A percentile compares a stretch with the other conserved stretches of the same genome.
phyloP scores from a whole-genome alignment of 2,329 filamentous ascomycete species.

The Thermothelomyces thermophilus region DNA sequence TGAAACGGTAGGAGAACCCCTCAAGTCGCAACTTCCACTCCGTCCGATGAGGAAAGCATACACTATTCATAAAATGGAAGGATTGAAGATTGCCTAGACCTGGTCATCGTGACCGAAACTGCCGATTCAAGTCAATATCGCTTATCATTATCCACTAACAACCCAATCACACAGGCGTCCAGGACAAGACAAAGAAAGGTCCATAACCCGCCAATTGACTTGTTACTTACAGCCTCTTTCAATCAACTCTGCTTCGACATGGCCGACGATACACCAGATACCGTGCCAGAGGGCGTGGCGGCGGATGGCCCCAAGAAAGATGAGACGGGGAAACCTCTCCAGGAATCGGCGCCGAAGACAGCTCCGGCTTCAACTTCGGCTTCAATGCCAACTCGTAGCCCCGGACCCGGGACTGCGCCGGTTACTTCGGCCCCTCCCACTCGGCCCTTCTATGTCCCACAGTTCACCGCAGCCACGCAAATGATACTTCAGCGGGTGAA shows the following conservation, averaged over 20 bases:
- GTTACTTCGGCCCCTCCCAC: slow-evolving; percentile 6
- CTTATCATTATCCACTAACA: no score
- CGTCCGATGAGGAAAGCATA: no score
- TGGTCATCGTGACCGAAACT: no score
- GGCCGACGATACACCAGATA: not conserved
- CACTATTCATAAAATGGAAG: no score
- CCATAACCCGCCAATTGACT: no score
- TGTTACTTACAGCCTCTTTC: no score
- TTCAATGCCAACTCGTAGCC: not conserved
- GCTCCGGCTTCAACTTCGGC: not conserved
- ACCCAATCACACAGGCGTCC: no score
- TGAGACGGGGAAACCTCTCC: not conserved
- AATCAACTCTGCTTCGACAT: not conserved
- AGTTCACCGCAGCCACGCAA: slow-evolving; percentile 33
- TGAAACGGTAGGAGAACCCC: not conserved
- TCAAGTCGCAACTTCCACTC: no score
- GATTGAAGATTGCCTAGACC: no score
- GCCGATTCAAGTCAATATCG: no score
- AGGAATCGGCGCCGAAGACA: not conserved
- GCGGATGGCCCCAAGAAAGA: not conserved
- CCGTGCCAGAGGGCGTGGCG: no score
- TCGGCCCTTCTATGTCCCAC: slow-evolving; percentile 24
- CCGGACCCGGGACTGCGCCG: not conserved
- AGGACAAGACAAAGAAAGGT: no score
- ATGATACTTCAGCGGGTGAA: slow-evolving; percentile 37